Evolutionary conservation across 176 grass and related monocot genomes (phyloP).

Genomic region (Oropetium thomaeum): DNA sequence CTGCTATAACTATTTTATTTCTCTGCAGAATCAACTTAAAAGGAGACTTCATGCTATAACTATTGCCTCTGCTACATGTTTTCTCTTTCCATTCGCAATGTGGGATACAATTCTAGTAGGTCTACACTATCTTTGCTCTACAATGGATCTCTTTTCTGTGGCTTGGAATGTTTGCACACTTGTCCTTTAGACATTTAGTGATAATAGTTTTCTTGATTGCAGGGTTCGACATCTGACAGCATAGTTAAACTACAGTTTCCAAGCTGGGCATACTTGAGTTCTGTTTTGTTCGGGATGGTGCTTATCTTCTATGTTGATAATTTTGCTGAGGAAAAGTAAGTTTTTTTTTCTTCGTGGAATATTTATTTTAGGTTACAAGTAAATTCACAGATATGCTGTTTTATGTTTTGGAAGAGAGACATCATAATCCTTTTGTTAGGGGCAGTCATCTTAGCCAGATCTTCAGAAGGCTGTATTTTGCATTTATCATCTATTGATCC

Average conservation of each 20-base stretch:
- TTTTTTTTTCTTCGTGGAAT: constrained; percentile 11
- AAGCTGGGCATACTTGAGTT: constrained; percentile 93
- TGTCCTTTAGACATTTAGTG: constrained; percentile 15
- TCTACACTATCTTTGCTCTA: constrained; percentile 23
- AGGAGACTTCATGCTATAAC: constrained; percentile 91
- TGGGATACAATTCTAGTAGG: constrained; percentile 98
- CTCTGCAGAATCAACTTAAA: constrained; percentile 90
- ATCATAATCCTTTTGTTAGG: constrained; percentile 12
- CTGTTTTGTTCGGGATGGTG: constrained; percentile 81
- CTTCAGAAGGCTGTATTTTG: neutral
- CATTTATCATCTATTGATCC: neutral
- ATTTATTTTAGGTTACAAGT: neutral
- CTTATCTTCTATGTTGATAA: constrained; percentile 93
- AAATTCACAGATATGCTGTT: neutral
- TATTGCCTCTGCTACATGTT: constrained; percentile 94
- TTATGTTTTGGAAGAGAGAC: neutral
- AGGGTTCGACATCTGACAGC: constrained; percentile 85
- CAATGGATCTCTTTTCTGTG: constrained; percentile 15
- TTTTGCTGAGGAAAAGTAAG: constrained; percentile 90
- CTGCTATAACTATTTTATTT: constrained; percentile 20
- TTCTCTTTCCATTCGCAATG: constrained; percentile 98
- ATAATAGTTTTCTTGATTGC: constrained; percentile 42
- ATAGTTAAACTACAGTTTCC: constrained; percentile 91
- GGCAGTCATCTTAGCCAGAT: neutral
- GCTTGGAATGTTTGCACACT: constrained; percentile 2